Evolutionary conservation across 192 early-diverging fungal genomes (phyloP).

Genomic region (Geranomyces variabilis): DNA sequence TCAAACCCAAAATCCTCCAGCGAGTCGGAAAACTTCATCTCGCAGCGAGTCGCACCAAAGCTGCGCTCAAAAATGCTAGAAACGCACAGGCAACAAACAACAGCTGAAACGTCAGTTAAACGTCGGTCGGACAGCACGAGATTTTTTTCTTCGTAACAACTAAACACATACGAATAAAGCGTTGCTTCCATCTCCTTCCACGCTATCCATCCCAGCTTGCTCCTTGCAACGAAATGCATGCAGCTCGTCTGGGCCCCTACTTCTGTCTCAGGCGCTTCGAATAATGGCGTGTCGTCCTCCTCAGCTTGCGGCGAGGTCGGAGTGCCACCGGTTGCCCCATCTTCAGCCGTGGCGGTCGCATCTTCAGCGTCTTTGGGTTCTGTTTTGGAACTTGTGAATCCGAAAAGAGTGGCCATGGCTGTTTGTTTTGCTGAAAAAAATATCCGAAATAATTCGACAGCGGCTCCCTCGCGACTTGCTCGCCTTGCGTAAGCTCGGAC

Average conservation of each 20-base stretch:
- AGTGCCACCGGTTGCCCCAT: neutral
- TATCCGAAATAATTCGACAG: no score
- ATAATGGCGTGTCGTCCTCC: slow-evolving; percentile 35
- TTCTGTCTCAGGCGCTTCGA: slow-evolving; percentile 24
- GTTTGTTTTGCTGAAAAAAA: no score
- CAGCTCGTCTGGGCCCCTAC: slow-evolving; percentile 46
- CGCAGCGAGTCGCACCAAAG: slow-evolving; percentile 48
- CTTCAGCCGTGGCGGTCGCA: neutral
- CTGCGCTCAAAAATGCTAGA: slow-evolving; percentile 50
- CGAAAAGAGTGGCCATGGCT: slow-evolving; percentile 5
- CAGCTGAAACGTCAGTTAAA: neutral
- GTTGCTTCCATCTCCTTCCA: slow-evolving; percentile 56
- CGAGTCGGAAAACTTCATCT: slow-evolving; percentile 48
- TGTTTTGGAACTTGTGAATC: neutral
- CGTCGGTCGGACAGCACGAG: neutral
- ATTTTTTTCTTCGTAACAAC: neutral
- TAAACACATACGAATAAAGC: slow-evolving; percentile 36
- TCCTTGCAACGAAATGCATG: slow-evolving; percentile 46
- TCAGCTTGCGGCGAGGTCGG: slow-evolving; percentile 13
- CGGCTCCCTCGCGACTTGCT: no score
- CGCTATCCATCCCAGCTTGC: slow-evolving; percentile 56
- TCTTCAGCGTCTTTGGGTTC: neutral
- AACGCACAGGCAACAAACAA: neutral
- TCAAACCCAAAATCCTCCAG: slow-evolving; percentile 52
- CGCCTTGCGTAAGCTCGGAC: no score